A percentile compares a stretch with the other conserved stretches of the same genome.
phyloP scores from a whole-genome alignment of 345 rosid genomes.

The Populus nigra region DNA sequence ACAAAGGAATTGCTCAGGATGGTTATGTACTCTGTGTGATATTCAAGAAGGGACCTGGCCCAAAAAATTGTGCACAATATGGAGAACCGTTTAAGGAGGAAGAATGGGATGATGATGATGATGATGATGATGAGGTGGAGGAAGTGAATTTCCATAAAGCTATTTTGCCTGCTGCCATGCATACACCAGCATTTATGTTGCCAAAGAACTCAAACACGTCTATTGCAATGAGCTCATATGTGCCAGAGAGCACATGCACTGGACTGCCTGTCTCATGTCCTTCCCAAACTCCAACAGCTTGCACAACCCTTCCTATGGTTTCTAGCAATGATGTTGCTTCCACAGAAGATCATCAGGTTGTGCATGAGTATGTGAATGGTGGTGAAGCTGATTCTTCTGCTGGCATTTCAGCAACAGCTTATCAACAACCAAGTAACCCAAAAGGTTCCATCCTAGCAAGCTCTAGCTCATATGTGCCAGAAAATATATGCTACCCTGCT shows the following conservation, averaged over 20 bases:
- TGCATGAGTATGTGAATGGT: background rate
- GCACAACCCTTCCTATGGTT: background rate
- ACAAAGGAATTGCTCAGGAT: slow-evolving; percentile 45
- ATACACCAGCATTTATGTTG: background rate
- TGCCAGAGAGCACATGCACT: slow-evolving; percentile 8
- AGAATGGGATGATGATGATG: slow-evolving; percentile 60
- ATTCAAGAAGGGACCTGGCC: slow-evolving; percentile 69
- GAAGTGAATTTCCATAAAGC: slow-evolving; percentile 8
- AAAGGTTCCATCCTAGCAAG: background rate
- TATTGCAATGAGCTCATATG: slow-evolving; percentile 9
- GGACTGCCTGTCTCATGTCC: slow-evolving; percentile 30
- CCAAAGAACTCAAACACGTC: slow-evolving; percentile 16
- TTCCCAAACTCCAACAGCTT: slow-evolving; percentile 18
- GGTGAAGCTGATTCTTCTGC: background rate
- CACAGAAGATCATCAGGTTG: slow-evolving; percentile 10
- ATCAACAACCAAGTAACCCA: background rate
- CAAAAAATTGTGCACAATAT: slow-evolving; percentile 69
- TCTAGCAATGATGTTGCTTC: slow-evolving; percentile 13
- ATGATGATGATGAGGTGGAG: slow-evolving; percentile 22
- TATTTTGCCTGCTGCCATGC: slow-evolving; percentile 10
- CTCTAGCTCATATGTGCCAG: background rate
- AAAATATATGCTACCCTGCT: background rate
- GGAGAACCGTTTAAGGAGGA: slow-evolving; percentile 76
- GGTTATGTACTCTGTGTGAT: slow-evolving; percentile 52
- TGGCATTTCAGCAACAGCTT: background rate